Percentiles rank a stretch among this genome's conserved stretches.
Evolutionary conservation across 768 basidiomycete genomes (phyloP).

Genomic region (Mrakia blollopis): DNA sequence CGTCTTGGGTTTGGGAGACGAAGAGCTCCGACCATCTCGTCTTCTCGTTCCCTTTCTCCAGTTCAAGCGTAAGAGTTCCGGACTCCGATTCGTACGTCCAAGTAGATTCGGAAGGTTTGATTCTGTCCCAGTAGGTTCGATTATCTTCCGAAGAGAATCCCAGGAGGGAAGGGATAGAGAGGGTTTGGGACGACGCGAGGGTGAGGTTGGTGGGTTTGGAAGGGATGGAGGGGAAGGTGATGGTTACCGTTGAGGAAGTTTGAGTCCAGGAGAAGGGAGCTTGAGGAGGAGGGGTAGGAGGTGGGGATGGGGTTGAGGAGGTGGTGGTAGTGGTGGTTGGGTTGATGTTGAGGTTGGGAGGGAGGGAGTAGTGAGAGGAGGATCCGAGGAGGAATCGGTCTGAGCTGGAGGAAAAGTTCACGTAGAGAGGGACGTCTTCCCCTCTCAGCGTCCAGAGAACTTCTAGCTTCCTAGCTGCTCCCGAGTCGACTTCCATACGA

Average conservation of each 20-base stretch:
- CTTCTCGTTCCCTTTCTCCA: conserved; percentile 78
- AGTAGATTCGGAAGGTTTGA: conserved; percentile 71
- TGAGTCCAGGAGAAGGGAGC: conserved; percentile 93
- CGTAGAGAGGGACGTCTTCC: conserved; percentile 11
- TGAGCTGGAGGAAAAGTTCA: background rate
- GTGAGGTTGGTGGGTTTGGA: conserved; percentile 62
- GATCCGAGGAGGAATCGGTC: conserved; percentile 25
- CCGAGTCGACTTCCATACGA: background rate
- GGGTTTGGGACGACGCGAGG: conserved; percentile 58
- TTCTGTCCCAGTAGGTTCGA: conserved; percentile 60
- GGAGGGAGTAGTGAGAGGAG: conserved; percentile 38
- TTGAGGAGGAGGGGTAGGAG: conserved; percentile 52
- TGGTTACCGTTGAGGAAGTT: conserved; percentile 69
- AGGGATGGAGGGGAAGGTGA: conserved; percentile 75
- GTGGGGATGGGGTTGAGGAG: conserved; percentile 59
- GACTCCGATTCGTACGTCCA: conserved; percentile 78
- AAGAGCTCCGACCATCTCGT: conserved; percentile 87
- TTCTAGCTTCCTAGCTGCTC: conserved; percentile 11
- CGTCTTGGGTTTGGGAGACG: background rate
- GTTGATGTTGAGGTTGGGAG: conserved; percentile 51
- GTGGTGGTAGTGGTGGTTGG: conserved; percentile 49
- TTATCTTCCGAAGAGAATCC: conserved; percentile 12
- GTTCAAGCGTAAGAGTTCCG: conserved; percentile 71
- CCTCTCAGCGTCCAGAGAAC: conserved; percentile 24
- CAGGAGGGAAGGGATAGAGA: conserved; percentile 54